These are phyloP conservation scores for Coemansia asiatica DNA, from an alignment of 192 early-diverging fungal genomes.

Conservation along the genomic window DNA sequence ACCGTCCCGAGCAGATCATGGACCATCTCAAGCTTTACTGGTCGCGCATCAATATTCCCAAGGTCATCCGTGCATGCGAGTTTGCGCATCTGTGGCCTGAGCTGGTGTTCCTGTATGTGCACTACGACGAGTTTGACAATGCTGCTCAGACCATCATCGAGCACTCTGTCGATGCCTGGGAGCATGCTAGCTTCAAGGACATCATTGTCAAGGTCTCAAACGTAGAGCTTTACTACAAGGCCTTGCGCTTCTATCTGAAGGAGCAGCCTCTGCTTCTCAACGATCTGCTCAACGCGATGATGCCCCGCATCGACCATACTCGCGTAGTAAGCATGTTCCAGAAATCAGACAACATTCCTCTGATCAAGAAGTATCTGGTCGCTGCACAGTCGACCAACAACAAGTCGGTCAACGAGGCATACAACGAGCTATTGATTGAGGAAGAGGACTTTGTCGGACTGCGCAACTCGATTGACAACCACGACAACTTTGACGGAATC, in stretches of 20 bases:
- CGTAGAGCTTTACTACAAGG: constrained; percentile 98
- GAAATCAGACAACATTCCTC: constrained; percentile 95
- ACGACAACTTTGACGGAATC: constrained; percentile 94
- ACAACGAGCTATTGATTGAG: constrained; percentile 96
- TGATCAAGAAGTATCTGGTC: constrained; percentile 95
- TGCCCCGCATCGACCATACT: constrained; percentile 92
- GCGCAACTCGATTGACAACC: constrained; percentile 91
- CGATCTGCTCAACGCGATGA: constrained; percentile 86
- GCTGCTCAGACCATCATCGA: constrained; percentile 94
- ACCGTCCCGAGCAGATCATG: constrained; percentile 92
- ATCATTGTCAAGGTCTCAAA: constrained; percentile 96
- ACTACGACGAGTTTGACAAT: constrained; percentile 99
- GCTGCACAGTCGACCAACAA: constrained; percentile 94
- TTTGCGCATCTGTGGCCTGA: constrained; percentile 94
- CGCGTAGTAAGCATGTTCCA: constrained; percentile 96
- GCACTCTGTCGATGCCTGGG: constrained; percentile 94
- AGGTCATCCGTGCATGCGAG: constrained; percentile 95
- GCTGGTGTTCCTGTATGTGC: constrained; percentile 96
- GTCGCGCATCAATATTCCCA: constrained; percentile 98
- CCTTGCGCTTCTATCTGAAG: constrained; percentile 92
- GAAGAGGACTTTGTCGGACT: constrained; percentile 95
- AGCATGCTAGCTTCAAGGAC: constrained; percentile 96
- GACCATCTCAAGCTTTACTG: constrained; percentile 97
- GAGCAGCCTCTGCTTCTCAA: constrained; percentile 94
- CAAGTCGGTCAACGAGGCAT: constrained; percentile 90